phyloP scores from a whole-genome alignment of 768 basidiomycete species.

The Xerocomellus chrysenteron region DNA sequence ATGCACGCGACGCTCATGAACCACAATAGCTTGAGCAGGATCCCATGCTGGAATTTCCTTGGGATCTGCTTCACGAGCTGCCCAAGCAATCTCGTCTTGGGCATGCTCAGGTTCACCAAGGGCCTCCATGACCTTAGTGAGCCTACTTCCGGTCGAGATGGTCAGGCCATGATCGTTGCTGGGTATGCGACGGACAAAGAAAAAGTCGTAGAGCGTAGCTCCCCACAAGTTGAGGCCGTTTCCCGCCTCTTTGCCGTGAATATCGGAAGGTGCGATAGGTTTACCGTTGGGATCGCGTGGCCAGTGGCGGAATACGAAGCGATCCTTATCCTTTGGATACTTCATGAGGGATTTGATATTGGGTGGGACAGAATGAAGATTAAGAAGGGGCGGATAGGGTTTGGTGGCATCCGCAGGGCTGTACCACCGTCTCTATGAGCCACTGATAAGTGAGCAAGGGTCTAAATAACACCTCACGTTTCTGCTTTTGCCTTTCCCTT shows the following conservation, averaged over 20 bases:
- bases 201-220: conserved; percentile 32
- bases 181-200: conserved; percentile 12
- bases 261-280: conserved; percentile 1
- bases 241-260: conserved; percentile 21
- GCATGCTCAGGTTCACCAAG: conserved; percentile 21
- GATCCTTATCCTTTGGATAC: not conserved
- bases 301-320: conserved; percentile 25
- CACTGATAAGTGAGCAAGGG: not conserved
- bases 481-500: conserved; percentile 4
- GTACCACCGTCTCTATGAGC: no score
- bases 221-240: conserved; percentile 26
- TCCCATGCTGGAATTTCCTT: conserved; percentile 16
- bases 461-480: not conserved
- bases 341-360: no score
- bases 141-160: conserved; percentile 23
- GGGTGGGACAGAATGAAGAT: conserved; percentile 7
- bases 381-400: not conserved
- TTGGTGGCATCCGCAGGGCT: not conserved
- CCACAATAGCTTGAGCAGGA: conserved; percentile 14
- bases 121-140: conserved; percentile 16
- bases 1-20: conserved; percentile 8
- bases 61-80: conserved; percentile 20
- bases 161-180: not conserved
- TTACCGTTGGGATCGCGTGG: conserved; percentile 28
- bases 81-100: conserved; percentile 18